These are phyloP conservation scores for Verticillium dahliae DNA, from an alignment of 2,329 filamentous ascomycete species.

Conservation along the genomic window DNA sequence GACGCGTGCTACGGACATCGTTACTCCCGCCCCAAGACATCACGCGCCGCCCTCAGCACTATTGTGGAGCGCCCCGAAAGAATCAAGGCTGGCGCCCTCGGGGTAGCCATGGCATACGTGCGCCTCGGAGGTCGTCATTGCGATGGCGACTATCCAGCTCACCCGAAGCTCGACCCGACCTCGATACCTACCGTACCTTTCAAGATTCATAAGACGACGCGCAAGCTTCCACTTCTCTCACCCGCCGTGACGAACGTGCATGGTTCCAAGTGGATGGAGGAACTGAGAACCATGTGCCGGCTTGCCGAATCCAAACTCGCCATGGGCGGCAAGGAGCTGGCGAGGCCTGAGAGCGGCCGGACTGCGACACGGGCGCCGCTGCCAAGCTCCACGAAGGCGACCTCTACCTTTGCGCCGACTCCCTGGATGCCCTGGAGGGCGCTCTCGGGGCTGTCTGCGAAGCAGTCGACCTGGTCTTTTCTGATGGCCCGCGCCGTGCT, in stretches of 20 bases:
- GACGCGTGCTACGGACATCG: constrained; percentile 94
- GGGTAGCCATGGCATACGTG: constrained; percentile 82
- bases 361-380: constrained; percentile 31
- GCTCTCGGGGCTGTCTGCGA: constrained; percentile 91
- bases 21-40: constrained; percentile 76
- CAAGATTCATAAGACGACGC: constrained; percentile 72
- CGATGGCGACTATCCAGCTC: constrained; percentile 61
- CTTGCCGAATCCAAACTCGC: constrained; percentile 73
- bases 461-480: constrained; percentile 79
- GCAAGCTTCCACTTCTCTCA: constrained; percentile 65
- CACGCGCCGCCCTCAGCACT: constrained; percentile 61
- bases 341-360: constrained; percentile 57
- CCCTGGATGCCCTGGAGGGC: constrained; percentile 80
- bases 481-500: constrained; percentile 60
- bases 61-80: constrained; percentile 94
- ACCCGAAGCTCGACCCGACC: constrained; percentile 51
- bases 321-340: constrained; percentile 69
- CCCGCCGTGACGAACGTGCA: constrained; percentile 85
- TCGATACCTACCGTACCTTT: constrained; percentile 64
- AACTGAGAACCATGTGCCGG: constrained; percentile 79
- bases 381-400: constrained; percentile 78
- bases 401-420: constrained; percentile 83
- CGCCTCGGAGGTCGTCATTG: constrained; percentile 76
- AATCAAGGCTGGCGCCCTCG: constrained; percentile 75
- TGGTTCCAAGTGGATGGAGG: constrained; percentile 87